Evolutionary conservation across 2,329 filamentous ascomycete species (phyloP), one percentile per base, ranked within the genome.

Genomic region (Fusarium ramigenum): DNA sequence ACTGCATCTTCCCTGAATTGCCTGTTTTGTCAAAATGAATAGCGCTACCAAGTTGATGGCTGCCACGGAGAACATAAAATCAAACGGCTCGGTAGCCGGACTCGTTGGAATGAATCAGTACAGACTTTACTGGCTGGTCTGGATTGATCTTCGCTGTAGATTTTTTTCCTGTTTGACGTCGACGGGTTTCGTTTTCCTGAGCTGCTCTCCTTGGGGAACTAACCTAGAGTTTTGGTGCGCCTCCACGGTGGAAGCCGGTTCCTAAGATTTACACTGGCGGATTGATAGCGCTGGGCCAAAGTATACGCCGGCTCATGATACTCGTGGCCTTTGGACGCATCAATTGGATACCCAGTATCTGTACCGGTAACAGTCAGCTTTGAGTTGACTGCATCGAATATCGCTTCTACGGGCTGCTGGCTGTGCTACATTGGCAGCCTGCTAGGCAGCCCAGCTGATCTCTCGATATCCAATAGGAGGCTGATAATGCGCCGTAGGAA

Each of bases 21-120:
- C 66, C 66, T 53, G 34, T 64, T 69, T 58, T 32, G 64, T 43
- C 53, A 23, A 43, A 62, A n/a, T 34, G 42, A 21, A 54, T 18
- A 69, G n/a, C 23, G 25, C 54, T 60, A 59, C 60, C 15, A 36
- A 74, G 46, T 73, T 63, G 76, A 70, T 54, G 21, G 64, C 54
- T 70, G 66, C 61, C 50, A 59, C 30, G 23, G 28, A 37, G 18
- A 66, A 61, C 34, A 59, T 18, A 69, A 58, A 74, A 75, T 49
- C 56, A 61, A 74, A 73, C 69, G 60, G 59, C 40, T 63, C 61
- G 60, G 37, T 50, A 50, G 60, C 60, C 70, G 63, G 60, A 56
- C 44, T 56, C 39, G 32, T 50, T 77, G 75, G 72, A 77, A 77
- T 77, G 75, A 67, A 70, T 59, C 49, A 63, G 47, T 57, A 37